phyloP scores from a whole-genome alignment of 1,284 basidiomycete species.

The Sanghuangporus weigelae region DNA sequence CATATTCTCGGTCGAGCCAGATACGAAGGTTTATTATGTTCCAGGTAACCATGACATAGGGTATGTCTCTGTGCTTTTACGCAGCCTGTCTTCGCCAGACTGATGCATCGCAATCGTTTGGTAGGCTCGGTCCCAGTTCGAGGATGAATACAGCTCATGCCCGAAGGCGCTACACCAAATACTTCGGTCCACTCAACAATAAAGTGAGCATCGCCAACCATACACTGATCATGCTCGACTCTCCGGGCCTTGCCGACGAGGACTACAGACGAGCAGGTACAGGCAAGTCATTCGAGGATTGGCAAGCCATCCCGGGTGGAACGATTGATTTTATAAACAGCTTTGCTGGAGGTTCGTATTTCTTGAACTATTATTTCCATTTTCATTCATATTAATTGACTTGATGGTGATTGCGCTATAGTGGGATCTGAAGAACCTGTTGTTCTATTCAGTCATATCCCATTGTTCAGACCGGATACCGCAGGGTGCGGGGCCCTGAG shows the following conservation, averaged over 20 bases:
- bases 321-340: conserved; percentile 68
- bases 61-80: conserved; percentile 32
- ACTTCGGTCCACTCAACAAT: conserved; percentile 63
- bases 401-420: conserved; percentile 1
- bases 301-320: conserved; percentile 56
- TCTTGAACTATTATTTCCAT: neutral
- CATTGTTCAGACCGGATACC: conserved; percentile 66
- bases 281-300: conserved; percentile 47
- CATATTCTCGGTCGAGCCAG: conserved; percentile 45
- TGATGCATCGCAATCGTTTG: neutral
- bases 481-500: conserved; percentile 71
- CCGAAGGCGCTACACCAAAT: conserved; percentile 54
- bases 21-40: conserved; percentile 57
- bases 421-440: conserved; percentile 36
- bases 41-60: conserved; percentile 87
- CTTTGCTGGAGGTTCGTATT: conserved; percentile 41
- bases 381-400: neutral
- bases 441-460: conserved; percentile 79
- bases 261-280: conserved; percentile 63
- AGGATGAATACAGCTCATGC: conserved; percentile 42
- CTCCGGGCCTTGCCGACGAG: conserved; percentile 71
- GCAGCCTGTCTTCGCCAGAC: neutral
- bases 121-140: neutral
- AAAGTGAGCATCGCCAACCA: conserved; percentile 58
- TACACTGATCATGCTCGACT: conserved; percentile 69